phyloP scores from a whole-genome alignment of 768 basidiomycete genomes.

The Lactarius indigo region DNA sequence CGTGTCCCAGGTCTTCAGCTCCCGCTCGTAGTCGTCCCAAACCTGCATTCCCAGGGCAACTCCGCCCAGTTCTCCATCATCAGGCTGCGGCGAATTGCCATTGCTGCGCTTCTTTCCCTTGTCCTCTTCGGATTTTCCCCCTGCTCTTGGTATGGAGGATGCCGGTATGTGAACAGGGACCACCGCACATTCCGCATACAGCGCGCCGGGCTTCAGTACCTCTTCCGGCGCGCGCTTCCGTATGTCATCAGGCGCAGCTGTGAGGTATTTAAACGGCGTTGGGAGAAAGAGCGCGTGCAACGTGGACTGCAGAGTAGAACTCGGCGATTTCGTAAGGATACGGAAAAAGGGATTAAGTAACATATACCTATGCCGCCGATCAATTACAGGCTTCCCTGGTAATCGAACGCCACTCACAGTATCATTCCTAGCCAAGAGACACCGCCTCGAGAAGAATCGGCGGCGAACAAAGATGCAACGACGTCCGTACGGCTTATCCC shows the following conservation, averaged over 20 bases:
- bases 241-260: constrained; percentile 28
- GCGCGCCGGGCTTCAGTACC: constrained; percentile 70
- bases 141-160: constrained; percentile 23
- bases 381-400: background rate
- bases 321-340: constrained; percentile 66
- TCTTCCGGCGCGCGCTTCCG: constrained; percentile 41
- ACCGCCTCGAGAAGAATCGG: constrained; percentile 36
- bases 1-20: constrained; percentile 62
- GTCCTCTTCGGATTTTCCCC: constrained; percentile 27
- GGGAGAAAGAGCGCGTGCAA: constrained; percentile 80
- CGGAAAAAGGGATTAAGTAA: constrained; percentile 62
- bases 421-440: constrained; percentile 44
- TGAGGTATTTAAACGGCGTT: constrained; percentile 63
- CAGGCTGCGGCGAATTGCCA: constrained; percentile 38
- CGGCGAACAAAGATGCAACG: constrained; percentile 52
- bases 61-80: constrained; percentile 71
- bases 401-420: constrained; percentile 41
- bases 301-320: constrained; percentile 65
- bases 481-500: constrained; percentile 74
- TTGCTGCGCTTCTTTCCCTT: constrained; percentile 26
- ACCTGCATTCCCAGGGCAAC: constrained; percentile 62
- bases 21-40: constrained; percentile 74
- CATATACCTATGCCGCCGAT: constrained; percentile 49
- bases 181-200: constrained; percentile 75
- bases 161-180: constrained; percentile 35